Evolutionary conservation across 2,329 filamentous ascomycete genomes (phyloP), one percentile per base, ranked within the genome.

Genomic region (Phyllosticta citriasiana): DNA sequence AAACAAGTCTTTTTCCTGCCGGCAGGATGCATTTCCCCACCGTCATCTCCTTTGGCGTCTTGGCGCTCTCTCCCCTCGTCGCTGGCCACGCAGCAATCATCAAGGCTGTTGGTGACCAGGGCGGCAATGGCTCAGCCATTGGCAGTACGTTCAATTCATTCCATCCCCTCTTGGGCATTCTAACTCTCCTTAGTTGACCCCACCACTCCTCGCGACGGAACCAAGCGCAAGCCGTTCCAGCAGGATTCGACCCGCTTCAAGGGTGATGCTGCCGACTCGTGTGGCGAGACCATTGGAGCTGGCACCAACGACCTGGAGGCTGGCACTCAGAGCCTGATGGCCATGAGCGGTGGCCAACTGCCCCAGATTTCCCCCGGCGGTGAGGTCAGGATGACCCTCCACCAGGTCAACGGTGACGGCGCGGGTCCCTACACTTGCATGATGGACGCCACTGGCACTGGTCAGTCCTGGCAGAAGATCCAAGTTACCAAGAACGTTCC

Each of bases 371-470:
- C 76, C 6, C 67, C 76, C 0, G 84, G 84, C 56, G 85, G 85
- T 61, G 66, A 77, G 60, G 66, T 88, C 63, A 74, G 74, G 66
- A 86, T 88, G 78, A 87, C 83, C 1, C 76, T 87, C 9, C 85
- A 87, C 74, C 84, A 87, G 71, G 84, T 88, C 70, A 88, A 87
- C 73, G 78, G 77, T 47, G 85, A 88, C 65, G 85, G 85, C 62
- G 85, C 82, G 63, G 85, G 85, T 10, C 84, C 84, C 1, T 87
- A 85, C 73, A 80, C 76, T 6, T 86, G 84, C 75, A 84, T 84
- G 78, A 84, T 87, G 69, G 85, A 86, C 67, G 72, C 77, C 60
- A 83, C 84, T 62, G 85, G 77, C 61, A 84, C 83, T 4, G 84
- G 79, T 25, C 69, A 75, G 55, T 70, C 75, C 65, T 86, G 82